A percentile compares a stretch with the other conserved stretches of the same genome.
Conservation (phyloP, 2,329 filamentous ascomycete genomes). For the Aphanoascus verrucosus region DNA sequence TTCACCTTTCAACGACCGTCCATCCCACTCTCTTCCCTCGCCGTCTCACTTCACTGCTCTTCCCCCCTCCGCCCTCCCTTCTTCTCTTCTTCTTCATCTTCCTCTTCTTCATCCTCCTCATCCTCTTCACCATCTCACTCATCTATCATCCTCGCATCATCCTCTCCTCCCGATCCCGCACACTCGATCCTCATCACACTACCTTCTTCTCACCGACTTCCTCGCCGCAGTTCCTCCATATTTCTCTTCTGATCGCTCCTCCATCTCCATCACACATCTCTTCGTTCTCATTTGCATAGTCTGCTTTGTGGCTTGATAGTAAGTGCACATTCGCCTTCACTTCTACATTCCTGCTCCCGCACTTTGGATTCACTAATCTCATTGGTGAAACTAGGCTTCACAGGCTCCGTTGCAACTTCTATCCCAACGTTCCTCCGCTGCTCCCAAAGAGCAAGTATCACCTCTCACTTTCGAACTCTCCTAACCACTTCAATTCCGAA, state of each 20-base stretch:
- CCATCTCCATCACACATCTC: not conserved
- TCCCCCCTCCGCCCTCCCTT: slow-evolving; percentile 16
- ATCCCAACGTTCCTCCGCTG: not conserved
- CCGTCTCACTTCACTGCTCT: slow-evolving; percentile 13
- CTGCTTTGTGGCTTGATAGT: not conserved
- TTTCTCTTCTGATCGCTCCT: not conserved
- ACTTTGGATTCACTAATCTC: no score
- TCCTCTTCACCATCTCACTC: slow-evolving; percentile 15
- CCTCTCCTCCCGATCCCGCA: slow-evolving; percentile 15
- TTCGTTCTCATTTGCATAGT: not conserved
- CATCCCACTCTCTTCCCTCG: slow-evolving; percentile 10
- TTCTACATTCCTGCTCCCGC: not conserved
- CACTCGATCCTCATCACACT: slow-evolving; percentile 18
- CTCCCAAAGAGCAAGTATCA: not conserved
- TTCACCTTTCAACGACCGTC: slow-evolving; percentile 14
- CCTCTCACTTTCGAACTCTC: not conserved
- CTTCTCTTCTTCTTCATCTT: slow-evolving; percentile 18
- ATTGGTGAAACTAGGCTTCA: no score
- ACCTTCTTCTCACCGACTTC: slow-evolving; percentile 22
- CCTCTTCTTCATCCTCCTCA: slow-evolving; percentile 17
- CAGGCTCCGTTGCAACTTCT: not conserved
- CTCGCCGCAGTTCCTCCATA: slow-evolving; percentile 14
- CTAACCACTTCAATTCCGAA: not conserved
- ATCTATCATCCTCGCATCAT: slow-evolving; percentile 18
- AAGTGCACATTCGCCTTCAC: not conserved